Conservation (phyloP, 2,329 filamentous ascomycete species). For the Volutella citrinella region DNA sequence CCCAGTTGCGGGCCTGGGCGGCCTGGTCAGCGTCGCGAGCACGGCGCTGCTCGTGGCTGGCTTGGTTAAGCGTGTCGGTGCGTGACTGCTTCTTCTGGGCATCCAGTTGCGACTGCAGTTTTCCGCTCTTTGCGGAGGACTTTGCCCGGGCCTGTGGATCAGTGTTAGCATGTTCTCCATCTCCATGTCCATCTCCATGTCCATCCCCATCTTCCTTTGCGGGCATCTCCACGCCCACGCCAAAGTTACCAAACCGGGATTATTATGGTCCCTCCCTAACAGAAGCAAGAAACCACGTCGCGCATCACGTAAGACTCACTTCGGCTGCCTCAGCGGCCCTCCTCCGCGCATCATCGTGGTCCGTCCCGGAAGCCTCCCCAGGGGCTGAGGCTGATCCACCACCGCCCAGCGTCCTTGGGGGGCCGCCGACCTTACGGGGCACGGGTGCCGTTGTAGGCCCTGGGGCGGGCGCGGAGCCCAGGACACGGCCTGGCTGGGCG, state of each 20-base stretch:
- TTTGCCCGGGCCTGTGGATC: slow-evolving; percentile 71
- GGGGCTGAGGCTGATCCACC: slow-evolving; percentile 28
- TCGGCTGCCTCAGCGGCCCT: slow-evolving; percentile 81
- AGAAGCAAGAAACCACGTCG: too few species aligned
- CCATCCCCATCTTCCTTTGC: too few species aligned
- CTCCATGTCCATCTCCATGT: too few species aligned
- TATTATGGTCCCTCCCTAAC: too few species aligned
- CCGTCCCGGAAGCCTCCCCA: slow-evolving; percentile 22
- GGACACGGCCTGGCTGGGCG: slow-evolving; percentile 66
- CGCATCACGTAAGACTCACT: too few species aligned
- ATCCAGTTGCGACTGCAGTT: slow-evolving; percentile 67
- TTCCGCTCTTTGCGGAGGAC: slow-evolving; percentile 60
- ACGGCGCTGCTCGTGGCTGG: slow-evolving; percentile 63
- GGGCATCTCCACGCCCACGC: too few species aligned
- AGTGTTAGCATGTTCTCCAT: too few species aligned
- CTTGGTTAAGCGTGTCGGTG: slow-evolving; percentile 63
- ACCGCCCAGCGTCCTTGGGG: slow-evolving; percentile 63
- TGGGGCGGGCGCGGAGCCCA: slow-evolving; percentile 53
- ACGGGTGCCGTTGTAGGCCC: slow-evolving; percentile 49
- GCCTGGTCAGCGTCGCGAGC: slow-evolving; percentile 66
- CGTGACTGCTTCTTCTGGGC: slow-evolving; percentile 75
- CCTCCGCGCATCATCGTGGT: slow-evolving; percentile 58
- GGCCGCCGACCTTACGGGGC: slow-evolving; percentile 51
- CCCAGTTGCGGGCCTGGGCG: slow-evolving; percentile 33
- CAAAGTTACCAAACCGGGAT: too few species aligned